Evolutionary conservation across 768 basidiomycete genomes (phyloP).

Genomic region (Lentinula detonsa): DNA sequence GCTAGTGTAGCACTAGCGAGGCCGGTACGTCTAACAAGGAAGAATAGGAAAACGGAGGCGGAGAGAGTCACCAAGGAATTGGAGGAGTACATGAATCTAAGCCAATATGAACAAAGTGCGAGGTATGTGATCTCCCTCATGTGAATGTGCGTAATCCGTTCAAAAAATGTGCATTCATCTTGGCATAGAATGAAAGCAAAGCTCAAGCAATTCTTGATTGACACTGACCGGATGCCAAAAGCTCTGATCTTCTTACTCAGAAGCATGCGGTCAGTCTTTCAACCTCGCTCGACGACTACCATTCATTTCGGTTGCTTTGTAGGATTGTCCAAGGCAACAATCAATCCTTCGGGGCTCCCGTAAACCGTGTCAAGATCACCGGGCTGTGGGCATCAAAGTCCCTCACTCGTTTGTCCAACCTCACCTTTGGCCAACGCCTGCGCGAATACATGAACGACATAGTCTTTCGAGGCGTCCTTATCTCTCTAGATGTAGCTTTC

Average conservation of each 20-base stretch:
- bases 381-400: conserved; percentile 78
- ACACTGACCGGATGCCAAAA: conserved; percentile 78
- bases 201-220: conserved; percentile 58
- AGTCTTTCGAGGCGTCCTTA: conserved; percentile 58
- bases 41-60: conserved; percentile 17
- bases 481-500: conserved; percentile 69
- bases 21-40: conserved; percentile 42
- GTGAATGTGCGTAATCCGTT: not conserved
- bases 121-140: conserved; percentile 4
- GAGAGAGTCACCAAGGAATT: conserved; percentile 10
- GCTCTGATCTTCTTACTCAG: conserved; percentile 69
- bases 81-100: conserved; percentile 30
- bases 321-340: conserved; percentile 68
- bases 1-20: conserved; percentile 70
- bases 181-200: conserved; percentile 48
- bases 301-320: not conserved
- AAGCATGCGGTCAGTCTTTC: conserved; percentile 54
- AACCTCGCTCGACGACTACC: not conserved
- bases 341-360: conserved; percentile 77
- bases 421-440: conserved; percentile 34
- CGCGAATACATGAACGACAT: conserved; percentile 54
- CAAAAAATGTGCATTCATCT: not conserved
- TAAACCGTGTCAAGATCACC: conserved; percentile 87
- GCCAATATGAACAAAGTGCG: conserved; percentile 66
- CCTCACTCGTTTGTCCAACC: conserved; percentile 37